These are phyloP conservation scores for Didymella sp. DNA, from an alignment of 2,329 filamentous ascomycete species.

Conservation along the genomic window DNA sequence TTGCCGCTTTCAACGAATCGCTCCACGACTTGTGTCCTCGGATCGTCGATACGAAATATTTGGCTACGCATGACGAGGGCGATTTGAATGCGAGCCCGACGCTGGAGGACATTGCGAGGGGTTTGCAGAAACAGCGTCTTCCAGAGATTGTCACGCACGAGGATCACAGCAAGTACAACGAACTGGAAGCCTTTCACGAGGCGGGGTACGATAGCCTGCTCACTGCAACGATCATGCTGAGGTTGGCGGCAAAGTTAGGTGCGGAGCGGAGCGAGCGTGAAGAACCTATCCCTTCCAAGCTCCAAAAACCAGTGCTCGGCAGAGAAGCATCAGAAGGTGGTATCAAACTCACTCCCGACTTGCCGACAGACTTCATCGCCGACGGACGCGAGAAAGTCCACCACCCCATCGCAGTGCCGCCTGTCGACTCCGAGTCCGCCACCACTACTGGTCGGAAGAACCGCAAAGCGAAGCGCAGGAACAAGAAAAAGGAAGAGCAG, in stretches of 20 bases:
- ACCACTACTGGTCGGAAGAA: conserved; percentile 17
- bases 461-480: conserved; percentile 21
- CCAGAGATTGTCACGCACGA: conserved; percentile 51
- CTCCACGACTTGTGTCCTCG: conserved; percentile 63
- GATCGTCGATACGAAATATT: conserved; percentile 69
- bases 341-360: neutral
- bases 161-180: conserved; percentile 52
- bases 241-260: conserved; percentile 61
- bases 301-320: neutral
- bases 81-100: conserved; percentile 59
- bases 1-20: conserved; percentile 60
- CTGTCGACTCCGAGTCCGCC: neutral
- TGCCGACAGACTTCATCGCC: conserved; percentile 12
- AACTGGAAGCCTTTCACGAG: conserved; percentile 59
- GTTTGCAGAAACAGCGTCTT: conserved; percentile 50
- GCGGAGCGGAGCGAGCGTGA: conserved; percentile 33
- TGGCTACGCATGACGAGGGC: conserved; percentile 64
- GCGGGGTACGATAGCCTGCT: conserved; percentile 69
- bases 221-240: conserved; percentile 65
- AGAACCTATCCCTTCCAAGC: too few species aligned
- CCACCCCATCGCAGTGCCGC: conserved; percentile 25
- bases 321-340: conserved; percentile 18
- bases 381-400: conserved; percentile 30
- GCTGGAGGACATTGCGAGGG: conserved; percentile 57
- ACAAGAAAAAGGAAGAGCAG: conserved; percentile 2